Base-by-base conservation (phyloP, 352 stramenopile species). In the Phytophthora agathidicida region DNA sequence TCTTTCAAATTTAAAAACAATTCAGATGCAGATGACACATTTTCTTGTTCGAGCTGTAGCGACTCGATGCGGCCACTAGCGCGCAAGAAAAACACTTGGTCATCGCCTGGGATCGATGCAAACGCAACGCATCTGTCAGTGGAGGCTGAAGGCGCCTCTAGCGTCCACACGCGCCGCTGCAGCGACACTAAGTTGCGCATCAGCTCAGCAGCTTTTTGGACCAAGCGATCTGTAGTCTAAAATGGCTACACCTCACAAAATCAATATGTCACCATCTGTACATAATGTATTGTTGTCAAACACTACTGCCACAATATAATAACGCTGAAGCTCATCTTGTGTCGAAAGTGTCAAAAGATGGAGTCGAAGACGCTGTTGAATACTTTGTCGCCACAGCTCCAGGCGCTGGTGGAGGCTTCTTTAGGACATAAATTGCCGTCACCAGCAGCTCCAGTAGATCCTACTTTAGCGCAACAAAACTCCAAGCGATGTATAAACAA, bases 161-260 rank as follows among this genome's bases (percentile, higher is more conserved):
- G 56, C 37, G 63, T 47, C 78, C 78, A 83, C 53, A 68, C 52
- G 33, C 66, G 69, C 24, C 72, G 81, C 36, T 68, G 71, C 39
- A 91, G 47, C 13, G 72, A 63, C 53, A 89, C 72, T 32, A 91
- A 68, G 48, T 91, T 91, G 27, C 75, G 72, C 81, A 91, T 72
- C 7, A n/a, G n/a, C n/a, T n/a, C n/a, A n/a, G n/a, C n/a, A n/a
- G n/a, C n/a, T n/a, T n/a, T n/a, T n/a, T n/a, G n/a, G n/a, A n/a
- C n/a, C n/a, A n/a, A n/a, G n/a, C n/a, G n/a, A n/a, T n/a, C n/a
- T n/a, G n/a, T n/a, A n/a, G n/a, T n/a, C n/a, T n/a, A n/a, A n/a
- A n/a, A n/a, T n/a, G n/a, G n/a, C n/a, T n/a, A n/a, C n/a, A n/a
- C n/a, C n/a, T n/a, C n/a, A n/a, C n/a, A n/a, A n/a, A n/a, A n/a